A percentile compares a stretch with the other conserved stretches of the same genome.
Conservation (phyloP, 768 basidiomycete species). For the Rhodotorula diobovata region DNA sequence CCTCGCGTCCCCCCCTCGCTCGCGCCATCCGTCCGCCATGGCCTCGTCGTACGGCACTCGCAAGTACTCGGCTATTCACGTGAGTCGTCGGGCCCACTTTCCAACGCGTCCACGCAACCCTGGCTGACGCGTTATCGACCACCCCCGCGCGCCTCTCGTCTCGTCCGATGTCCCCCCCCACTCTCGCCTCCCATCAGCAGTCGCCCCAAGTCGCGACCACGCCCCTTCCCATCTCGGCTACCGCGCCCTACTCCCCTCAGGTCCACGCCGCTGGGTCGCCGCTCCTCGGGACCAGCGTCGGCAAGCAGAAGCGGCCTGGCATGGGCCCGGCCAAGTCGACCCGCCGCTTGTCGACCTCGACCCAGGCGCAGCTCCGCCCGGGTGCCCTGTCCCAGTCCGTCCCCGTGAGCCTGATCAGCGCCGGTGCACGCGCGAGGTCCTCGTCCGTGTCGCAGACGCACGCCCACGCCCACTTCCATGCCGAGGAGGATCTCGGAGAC, state of each 20-base stretch:
- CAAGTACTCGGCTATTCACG: slow-evolving; percentile 8
- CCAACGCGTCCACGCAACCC: not conserved
- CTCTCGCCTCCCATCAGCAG: not conserved
- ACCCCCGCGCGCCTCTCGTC: too few species aligned
- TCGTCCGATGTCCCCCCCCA: too few species aligned
- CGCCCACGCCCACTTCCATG: slow-evolving; percentile 1
- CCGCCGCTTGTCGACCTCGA: slow-evolving; percentile 17
- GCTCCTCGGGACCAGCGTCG: slow-evolving; percentile 13
- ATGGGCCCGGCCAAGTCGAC: slow-evolving; percentile 8
- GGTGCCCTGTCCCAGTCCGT: slow-evolving; percentile 5
- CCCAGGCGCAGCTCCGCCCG: not conserved
- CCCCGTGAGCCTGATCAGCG: not conserved
- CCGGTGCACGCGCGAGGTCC: not conserved
- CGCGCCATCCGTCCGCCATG: not conserved
- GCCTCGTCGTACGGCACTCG: slow-evolving; percentile 25
- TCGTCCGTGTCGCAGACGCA: not conserved
- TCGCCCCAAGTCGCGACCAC: not conserved
- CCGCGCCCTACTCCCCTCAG: slow-evolving; percentile 6
- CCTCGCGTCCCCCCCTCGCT: not conserved
- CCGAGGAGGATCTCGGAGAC: slow-evolving; percentile 44
- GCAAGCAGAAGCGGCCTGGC: slow-evolving; percentile 26
- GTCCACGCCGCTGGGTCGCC: not conserved
- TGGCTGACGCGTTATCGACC: not conserved
- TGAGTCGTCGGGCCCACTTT: not conserved
- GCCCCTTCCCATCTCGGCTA: not conserved